Base-by-base conservation (phyloP, 2,329 filamentous ascomycete genomes). In the Fusarium euwallaceae region DNA sequence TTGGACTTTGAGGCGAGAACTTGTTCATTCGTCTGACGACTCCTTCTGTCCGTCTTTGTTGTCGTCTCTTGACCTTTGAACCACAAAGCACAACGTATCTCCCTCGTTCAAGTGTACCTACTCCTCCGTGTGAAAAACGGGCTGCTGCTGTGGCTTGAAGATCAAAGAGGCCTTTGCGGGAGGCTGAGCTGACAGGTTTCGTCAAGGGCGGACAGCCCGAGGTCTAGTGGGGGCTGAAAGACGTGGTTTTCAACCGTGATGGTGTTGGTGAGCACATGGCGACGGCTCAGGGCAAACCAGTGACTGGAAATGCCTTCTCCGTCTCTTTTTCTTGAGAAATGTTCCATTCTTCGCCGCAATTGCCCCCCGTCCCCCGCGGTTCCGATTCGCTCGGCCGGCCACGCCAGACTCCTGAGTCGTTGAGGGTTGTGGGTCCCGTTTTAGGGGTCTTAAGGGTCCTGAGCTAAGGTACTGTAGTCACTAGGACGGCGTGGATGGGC, bases 351-450 rank as follows among this genome's bases (percentile, higher is more conserved):
- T 73, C 60, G 72, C 72, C 72, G 37, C 29, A 37, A 41, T 56
- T 51, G 58, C 45, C 51, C 56, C 51, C 29, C 32, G 22, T 22
- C 29, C 63, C 56, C 61, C 43, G 16, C 56, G n/a, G 43, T 71
- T 75, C 73, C 73, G 73, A 74, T 75, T 75, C 70, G 73, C 39
- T 39, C 41, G 34, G 37, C 60, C 10, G 62, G 32, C 59, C 34
- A 16, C 37, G 48, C 71, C 60, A 66, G 65, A 64, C 72, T 73
- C 72, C 73, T 75, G 73, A 74, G 68, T 75, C 64, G 73, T 71
- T 64, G 61, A 51, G 62, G 43, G 60, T 14, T 32, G 69, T 73
- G 72, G 72, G 66, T 63, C 70, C 7, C 20, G 14, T 70, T 73
- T 68, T 75, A 75, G 63, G 69, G 72, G 72, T 73, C 66, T 71